These are phyloP conservation scores for Malus domestica DNA, from an alignment of 306 rosid species.

Conservation along the genomic window DNA sequence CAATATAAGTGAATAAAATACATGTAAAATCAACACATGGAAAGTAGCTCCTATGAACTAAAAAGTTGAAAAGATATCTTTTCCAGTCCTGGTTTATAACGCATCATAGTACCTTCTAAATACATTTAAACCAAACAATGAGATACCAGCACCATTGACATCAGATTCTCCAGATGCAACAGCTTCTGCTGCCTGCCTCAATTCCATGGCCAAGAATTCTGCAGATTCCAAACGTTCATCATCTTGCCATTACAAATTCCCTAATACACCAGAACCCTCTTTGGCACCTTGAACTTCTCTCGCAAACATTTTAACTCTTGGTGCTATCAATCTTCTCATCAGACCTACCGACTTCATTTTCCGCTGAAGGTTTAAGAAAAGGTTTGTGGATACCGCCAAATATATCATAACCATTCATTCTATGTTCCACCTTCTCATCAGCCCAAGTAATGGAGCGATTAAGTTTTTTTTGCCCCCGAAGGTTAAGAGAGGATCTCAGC, in stretches of 20 bases:
- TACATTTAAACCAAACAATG: slow-evolving; percentile 16
- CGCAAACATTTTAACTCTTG: no score
- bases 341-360: no score
- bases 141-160: slow-evolving; percentile 60
- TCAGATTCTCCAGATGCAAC: slow-evolving; percentile 51
- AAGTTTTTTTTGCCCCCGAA: slow-evolving; percentile 43
- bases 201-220: no score
- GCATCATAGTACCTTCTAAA: not conserved
- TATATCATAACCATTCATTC: slow-evolving; percentile 10
- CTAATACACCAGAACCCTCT: no score
- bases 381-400: no score
- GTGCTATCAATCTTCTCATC: no score
- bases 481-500: slow-evolving; percentile 60
- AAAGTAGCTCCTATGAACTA: not conserved
- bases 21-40: not conserved
- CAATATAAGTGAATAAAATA: not conserved
- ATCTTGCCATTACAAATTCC: no score
- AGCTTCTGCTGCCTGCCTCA: slow-evolving; percentile 50
- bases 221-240: no score
- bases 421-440: slow-evolving; percentile 46
- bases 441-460: slow-evolving; percentile 84
- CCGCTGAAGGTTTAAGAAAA: no score
- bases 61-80: not conserved
- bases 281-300: no score
- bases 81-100: not conserved